Conservation (phyloP, 257 asterid species). For the Euphrasia confusa region DNA sequence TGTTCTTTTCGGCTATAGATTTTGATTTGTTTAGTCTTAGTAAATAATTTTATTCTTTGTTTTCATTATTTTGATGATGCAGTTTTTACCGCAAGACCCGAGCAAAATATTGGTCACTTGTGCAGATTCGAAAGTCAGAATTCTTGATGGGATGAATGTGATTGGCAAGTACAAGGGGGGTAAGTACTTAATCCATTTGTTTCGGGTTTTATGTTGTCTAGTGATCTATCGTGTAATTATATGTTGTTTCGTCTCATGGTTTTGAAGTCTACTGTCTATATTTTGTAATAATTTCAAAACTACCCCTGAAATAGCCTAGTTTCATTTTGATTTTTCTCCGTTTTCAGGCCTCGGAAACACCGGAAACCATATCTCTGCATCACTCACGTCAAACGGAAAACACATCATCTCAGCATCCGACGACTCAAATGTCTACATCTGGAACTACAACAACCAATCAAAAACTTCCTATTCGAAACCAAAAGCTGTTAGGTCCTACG, state of each 20-base stretch:
- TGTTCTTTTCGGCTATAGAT: conserved; percentile 19
- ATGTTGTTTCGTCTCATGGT: no score
- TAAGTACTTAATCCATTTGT: neutral
- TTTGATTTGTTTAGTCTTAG: neutral
- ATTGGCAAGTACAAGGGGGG: conserved; percentile 73
- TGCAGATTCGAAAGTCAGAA: conserved; percentile 82
- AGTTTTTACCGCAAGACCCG: conserved; percentile 78
- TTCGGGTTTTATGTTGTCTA: neutral
- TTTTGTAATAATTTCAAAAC: no score
- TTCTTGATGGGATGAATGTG: conserved; percentile 58
- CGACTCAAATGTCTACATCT: conserved; percentile 60
- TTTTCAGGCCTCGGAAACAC: conserved; percentile 53
- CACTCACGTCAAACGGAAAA: conserved; percentile 65
- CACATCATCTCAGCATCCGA: conserved; percentile 77
- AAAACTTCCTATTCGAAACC: conserved; percentile 33
- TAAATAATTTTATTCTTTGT: neutral
- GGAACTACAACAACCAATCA: conserved; percentile 44
- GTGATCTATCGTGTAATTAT: neutral
- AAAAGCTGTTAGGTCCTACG: conserved; percentile 51
- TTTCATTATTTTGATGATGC: conserved; percentile 24
- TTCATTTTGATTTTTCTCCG: neutral
- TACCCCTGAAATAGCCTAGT: no score
- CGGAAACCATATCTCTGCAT: conserved; percentile 61
- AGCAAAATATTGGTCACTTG: conserved; percentile 76
- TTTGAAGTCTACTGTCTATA: no score